phyloP scores from a whole-genome alignment of 202 grass and related monocot species.

The Musa balbisiana region DNA sequence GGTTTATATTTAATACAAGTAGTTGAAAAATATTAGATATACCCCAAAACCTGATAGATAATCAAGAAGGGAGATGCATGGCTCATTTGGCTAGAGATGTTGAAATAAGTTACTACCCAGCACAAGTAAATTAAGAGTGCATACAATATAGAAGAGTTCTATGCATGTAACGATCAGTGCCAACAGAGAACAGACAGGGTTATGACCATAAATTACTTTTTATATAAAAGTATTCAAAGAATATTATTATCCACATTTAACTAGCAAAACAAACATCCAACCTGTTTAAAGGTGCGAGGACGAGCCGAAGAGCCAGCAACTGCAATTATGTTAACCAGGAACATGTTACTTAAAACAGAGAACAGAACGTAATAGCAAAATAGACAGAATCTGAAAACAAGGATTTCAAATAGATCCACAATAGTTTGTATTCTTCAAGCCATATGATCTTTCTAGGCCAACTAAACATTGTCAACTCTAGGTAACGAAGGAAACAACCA shows the following conservation, averaged over 20 bases:
- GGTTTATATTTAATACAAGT: too few relatives aligned
- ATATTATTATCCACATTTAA: conserved; percentile 3
- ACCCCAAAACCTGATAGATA: too few relatives aligned
- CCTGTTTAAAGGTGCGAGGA: conserved; percentile 83
- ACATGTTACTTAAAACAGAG: conserved; percentile 20
- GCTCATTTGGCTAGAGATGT: too few relatives aligned
- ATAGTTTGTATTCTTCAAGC: background rate
- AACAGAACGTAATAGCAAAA: background rate
- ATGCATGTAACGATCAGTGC: background rate
- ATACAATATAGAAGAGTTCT: too few relatives aligned
- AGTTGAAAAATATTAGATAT: too few relatives aligned
- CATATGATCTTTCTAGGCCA: background rate
- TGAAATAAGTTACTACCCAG: too few relatives aligned
- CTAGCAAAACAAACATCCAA: conserved; percentile 20
- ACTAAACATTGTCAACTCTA: background rate
- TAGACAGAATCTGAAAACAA: background rate
- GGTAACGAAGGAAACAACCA: background rate
- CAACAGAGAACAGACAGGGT: background rate
- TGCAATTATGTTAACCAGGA: conserved; percentile 45
- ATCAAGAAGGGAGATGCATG: too few relatives aligned
- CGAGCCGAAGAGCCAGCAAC: conserved; percentile 77
- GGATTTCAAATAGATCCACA: background rate
- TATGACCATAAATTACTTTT: background rate
- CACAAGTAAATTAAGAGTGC: too few relatives aligned
- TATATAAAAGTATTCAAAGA: background rate